Evolutionary conservation across 1,139 yeast genomes (phyloP), one percentile per base, ranked within the genome.

Genomic region (Suhomyces wounanorum): DNA sequence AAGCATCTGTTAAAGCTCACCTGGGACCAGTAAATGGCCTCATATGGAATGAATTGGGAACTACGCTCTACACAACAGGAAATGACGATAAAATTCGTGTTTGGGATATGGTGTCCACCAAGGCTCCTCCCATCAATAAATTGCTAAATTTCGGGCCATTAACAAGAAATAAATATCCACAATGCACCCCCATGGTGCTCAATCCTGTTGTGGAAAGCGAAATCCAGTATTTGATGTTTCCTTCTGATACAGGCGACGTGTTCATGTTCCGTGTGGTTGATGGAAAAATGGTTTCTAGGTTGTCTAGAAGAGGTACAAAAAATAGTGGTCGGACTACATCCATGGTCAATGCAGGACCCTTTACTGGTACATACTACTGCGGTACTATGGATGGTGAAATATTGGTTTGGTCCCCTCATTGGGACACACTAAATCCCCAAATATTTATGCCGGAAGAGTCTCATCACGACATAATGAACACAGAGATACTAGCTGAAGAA

Each of bases 241-340:
- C 95, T 3, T 80, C 94, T 0, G 97, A 91, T 61, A 84, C 79
- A 53, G 95, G 96, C 4, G 96, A 90, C 59, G 69, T 91, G 0
- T 78, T 85, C 45, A 77, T 89, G 44, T 86, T 78, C 57, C 74
- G 89, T 25, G 74, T 84, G 0, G 66, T 75, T 4, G 87, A 84
- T 53, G 96, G 96, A 0, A 84, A 82, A 56, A 67, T 85, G 50
- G 78, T 83, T 11, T 71, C 79, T 5, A 64, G 91, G 47, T 62
- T 83, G 16, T 68, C 69, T 21, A 66, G 84, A 37, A 60, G 57
- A 30, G 77, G 77, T 1, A 55, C 69, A 16, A 68, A 65, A 50
- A 64, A 61, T 44, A 49, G 49, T 21, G 77, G 72, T 11, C 68
- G 86, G 45, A 78, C 79, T 3, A 68, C 84, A 2, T 77, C 85